phyloP scores from a whole-genome alignment of 352 stramenopile genomes.

The Saprolegnia diclina region DNA sequence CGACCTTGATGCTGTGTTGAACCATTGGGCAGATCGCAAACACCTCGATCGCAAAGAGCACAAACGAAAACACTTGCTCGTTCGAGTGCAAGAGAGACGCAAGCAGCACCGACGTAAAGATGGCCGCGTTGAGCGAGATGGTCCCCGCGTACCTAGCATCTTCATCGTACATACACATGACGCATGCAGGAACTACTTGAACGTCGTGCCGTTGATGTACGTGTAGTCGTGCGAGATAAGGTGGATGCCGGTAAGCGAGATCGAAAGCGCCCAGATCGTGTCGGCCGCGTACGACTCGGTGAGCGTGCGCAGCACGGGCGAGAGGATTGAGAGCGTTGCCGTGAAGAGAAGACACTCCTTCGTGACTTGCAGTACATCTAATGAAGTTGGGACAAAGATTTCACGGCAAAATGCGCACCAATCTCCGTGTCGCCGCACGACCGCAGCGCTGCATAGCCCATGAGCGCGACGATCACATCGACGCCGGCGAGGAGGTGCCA shows the following conservation, averaged over 20 bases:
- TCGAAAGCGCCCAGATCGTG: slow-evolving; percentile 86
- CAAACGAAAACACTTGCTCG: slow-evolving; percentile 88
- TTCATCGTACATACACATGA: slow-evolving; percentile 4
- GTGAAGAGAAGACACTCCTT: slow-evolving; percentile 77
- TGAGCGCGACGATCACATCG: slow-evolving; percentile 48
- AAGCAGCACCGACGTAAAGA: slow-evolving; percentile 89
- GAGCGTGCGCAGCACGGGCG: slow-evolving; percentile 85
- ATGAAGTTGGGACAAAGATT: slow-evolving; percentile 22
- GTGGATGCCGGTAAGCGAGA: slow-evolving; percentile 72
- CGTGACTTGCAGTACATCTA: slow-evolving; percentile 49
- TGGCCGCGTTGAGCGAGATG: slow-evolving; percentile 88
- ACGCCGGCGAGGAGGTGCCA: slow-evolving; percentile 48
- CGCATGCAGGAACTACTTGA: slow-evolving; percentile 37
- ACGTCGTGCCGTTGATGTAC: slow-evolving; percentile 54
- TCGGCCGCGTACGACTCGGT: slow-evolving; percentile 87
- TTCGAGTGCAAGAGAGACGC: slow-evolving; percentile 86
- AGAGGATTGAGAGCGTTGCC: slow-evolving; percentile 78
- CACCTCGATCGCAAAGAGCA: slow-evolving; percentile 86
- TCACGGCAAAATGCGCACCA: slow-evolving; percentile 10
- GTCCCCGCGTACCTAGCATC: slow-evolving; percentile 70
- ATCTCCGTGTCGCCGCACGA: slow-evolving; percentile 26
- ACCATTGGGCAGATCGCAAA: slow-evolving; percentile 89
- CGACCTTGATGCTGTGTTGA: slow-evolving; percentile 78
- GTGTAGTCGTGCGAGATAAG: slow-evolving; percentile 89
- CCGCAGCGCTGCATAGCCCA: slow-evolving; percentile 53